Percentiles rank a stretch among this genome's conserved stretches.
Conservation (phyloP, 305 asterid genomes). For the Rubia tinctorum region DNA sequence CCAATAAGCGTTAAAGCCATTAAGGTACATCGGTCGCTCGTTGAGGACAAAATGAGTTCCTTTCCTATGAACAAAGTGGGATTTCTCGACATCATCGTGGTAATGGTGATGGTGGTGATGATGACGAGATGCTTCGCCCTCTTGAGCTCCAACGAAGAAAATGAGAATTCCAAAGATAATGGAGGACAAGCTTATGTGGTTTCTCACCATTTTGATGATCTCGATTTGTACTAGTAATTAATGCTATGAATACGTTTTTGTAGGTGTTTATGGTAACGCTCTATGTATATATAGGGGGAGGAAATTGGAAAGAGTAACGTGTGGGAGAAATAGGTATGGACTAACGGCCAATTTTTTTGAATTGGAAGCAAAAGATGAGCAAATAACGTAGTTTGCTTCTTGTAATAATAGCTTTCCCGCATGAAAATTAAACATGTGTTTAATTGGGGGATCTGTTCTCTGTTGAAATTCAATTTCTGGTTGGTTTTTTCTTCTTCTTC, state of each 20-base stretch:
- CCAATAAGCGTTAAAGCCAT: constrained; percentile 4
- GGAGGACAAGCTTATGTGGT: background rate
- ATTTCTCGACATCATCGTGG: background rate
- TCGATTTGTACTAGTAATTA: background rate
- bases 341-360: background rate
- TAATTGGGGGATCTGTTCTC: background rate
- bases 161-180: background rate
- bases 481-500: too few relatives aligned
- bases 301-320: background rate
- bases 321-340: background rate
- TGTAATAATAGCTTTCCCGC: background rate
- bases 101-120: background rate
- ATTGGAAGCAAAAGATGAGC: background rate
- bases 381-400: background rate
- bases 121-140: background rate
- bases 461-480: background rate
- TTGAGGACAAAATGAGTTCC: background rate
- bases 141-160: too few relatives aligned
- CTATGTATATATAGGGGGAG: background rate
- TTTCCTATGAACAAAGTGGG: background rate
- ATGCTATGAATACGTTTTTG: background rate
- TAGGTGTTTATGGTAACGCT: background rate
- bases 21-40: background rate
- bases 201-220: background rate
- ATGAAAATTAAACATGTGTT: background rate